phyloP scores from a whole-genome alignment of 2,329 filamentous ascomycete species.

The Diaporthe humulicola region DNA sequence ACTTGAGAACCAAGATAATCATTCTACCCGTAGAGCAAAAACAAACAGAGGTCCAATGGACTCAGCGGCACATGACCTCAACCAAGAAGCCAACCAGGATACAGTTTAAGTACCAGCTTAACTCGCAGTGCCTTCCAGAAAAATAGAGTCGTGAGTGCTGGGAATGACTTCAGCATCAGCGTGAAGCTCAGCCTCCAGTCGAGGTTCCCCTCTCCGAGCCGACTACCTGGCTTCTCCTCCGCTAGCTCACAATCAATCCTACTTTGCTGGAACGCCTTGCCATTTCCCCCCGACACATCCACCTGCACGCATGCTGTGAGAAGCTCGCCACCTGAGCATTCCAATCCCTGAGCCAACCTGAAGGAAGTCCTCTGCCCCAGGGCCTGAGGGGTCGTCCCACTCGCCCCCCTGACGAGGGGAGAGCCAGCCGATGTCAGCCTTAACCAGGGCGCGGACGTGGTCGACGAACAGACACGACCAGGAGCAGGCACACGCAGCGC shows the following conservation, averaged over 20 bases:
- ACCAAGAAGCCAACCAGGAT: not conserved
- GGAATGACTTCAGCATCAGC: slow-evolving; percentile 17
- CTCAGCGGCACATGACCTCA: not conserved
- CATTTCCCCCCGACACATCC: not conserved
- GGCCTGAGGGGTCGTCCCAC: slow-evolving; percentile 24
- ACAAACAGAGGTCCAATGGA: not conserved
- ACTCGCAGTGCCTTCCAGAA: not conserved
- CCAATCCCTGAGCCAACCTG: not conserved
- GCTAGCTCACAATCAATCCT: not conserved
- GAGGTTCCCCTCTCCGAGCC: slow-evolving; percentile 9
- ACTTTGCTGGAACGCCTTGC: not conserved
- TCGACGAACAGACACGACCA: slow-evolving; percentile 38
- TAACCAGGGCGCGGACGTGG: slow-evolving; percentile 38
- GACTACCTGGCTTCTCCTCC: slow-evolving; percentile 1
- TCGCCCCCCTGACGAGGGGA: slow-evolving; percentile 6
- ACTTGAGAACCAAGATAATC: not conserved
- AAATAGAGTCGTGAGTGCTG: not conserved
- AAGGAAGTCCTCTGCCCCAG: slow-evolving; percentile 22
- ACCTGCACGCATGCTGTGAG: slow-evolving; percentile 18
- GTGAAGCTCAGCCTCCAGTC: slow-evolving; percentile 9
- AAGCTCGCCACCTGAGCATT: not conserved
- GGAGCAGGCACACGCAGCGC: slow-evolving; percentile 9
- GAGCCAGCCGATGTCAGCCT: slow-evolving; percentile 37
- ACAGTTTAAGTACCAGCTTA: not conserved
- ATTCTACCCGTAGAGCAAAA: not conserved